These are phyloP conservation scores for Coffea eugenioides DNA, from an alignment of 257 asterid species.

Conservation along the genomic window DNA sequence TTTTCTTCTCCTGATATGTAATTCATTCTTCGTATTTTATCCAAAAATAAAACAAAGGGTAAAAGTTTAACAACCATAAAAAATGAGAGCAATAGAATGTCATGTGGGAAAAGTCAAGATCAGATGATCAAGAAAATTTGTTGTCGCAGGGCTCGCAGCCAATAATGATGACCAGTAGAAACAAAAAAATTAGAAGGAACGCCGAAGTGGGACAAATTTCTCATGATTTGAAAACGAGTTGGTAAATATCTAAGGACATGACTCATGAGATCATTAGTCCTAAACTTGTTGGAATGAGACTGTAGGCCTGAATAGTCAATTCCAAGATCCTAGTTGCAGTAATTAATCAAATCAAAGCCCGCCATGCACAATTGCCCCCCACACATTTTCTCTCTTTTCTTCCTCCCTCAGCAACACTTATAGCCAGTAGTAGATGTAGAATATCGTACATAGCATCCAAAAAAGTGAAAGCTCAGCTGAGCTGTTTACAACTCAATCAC, in stretches of 20 bases:
- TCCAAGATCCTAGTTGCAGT: constrained; percentile 3
- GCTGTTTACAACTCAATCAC: constrained; percentile 51
- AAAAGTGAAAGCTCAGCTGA: constrained; percentile 31
- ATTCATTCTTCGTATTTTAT: neutral
- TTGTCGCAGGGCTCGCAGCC: no score
- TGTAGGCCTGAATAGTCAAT: neutral
- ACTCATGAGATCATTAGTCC: neutral
- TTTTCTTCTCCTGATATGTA: no score
- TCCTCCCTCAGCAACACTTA: neutral
- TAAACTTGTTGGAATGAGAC: neutral
- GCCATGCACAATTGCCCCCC: neutral
- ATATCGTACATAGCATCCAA: neutral
- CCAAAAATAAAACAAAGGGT: neutral
- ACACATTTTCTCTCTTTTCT: neutral
- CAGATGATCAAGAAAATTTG: no score
- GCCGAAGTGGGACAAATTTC: no score
- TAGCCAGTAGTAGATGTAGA: neutral
- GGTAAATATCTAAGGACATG: neutral
- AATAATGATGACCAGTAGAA: no score
- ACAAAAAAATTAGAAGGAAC: no score
- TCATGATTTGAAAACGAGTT: neutral
- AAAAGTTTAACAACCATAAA: neutral
- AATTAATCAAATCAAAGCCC: constrained; percentile 18
- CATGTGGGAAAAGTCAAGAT: no score
- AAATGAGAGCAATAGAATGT: no score